These are phyloP conservation scores for Ormosia emarginata DNA, from an alignment of 306 rosid genomes.

Conservation along the genomic window DNA sequence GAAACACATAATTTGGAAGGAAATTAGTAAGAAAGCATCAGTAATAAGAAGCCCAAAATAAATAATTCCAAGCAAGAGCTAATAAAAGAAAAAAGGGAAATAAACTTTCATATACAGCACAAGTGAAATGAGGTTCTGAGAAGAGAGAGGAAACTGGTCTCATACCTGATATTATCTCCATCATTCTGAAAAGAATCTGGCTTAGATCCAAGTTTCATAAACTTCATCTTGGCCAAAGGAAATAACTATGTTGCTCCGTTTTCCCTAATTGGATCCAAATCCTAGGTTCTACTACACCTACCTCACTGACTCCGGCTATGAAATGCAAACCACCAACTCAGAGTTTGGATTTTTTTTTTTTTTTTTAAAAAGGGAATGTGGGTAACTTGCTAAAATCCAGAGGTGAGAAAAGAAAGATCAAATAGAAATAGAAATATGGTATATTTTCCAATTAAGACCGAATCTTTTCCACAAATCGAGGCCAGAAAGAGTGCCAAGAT, in stretches of 20 bases:
- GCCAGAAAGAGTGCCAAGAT: conserved; percentile 28
- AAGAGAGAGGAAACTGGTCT: conserved; percentile 7
- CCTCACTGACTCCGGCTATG: background rate
- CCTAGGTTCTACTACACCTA: background rate
- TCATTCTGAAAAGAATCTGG: conserved; percentile 83
- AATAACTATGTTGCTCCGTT: background rate
- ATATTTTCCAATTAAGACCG: conserved; percentile 51
- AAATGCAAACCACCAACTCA: conserved; percentile 18
- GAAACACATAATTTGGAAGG: background rate
- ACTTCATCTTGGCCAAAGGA: conserved; percentile 62
- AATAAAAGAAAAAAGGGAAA: background rate
- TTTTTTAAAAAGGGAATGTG: background rate
- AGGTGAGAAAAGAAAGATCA: conserved; percentile 14
- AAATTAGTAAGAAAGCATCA: background rate
- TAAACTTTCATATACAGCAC: background rate
- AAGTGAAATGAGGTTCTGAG: conserved; percentile 11
- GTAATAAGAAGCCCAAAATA: background rate
- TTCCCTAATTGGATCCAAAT: conserved; percentile 11
- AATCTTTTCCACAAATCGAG: conserved; percentile 60
- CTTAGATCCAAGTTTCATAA: conserved; percentile 94
- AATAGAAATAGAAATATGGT: conserved; percentile 26
- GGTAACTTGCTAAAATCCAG: background rate
- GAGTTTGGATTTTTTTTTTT: background rate
- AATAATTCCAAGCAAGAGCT: conserved; percentile 2
- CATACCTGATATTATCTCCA: conserved; percentile 64